phyloP scores from a whole-genome alignment of 495 filamentous ascomycete genomes.

The Extremus antarcticus region DNA sequence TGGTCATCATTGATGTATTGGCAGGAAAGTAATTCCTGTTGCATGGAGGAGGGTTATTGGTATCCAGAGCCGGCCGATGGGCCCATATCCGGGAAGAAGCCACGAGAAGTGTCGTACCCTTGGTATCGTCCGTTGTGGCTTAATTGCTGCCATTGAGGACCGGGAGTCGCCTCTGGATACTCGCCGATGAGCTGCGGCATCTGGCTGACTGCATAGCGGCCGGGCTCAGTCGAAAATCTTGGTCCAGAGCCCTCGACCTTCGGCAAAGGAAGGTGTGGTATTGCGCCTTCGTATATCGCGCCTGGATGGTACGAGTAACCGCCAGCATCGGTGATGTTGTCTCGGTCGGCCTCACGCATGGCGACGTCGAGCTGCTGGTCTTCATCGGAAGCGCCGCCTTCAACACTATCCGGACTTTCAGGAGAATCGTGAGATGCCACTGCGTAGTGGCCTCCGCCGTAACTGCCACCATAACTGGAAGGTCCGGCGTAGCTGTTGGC shows the following conservation, averaged over 20 bases:
- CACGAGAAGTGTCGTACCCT: constrained; percentile 27
- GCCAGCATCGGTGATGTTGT: constrained; percentile 19
- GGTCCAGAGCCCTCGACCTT: constrained; percentile 7
- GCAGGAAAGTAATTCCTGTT: too few relatives aligned
- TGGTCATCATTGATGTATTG: too few relatives aligned
- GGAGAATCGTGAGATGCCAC: constrained; percentile 26
- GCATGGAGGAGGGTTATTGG: too few relatives aligned
- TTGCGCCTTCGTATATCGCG: constrained; percentile 23
- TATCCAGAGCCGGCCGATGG: too few relatives aligned
- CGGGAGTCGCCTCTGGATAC: constrained; percentile 18
- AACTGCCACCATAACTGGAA: constrained; percentile 20
- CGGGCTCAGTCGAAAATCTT: constrained; percentile 10
- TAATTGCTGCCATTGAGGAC: constrained; percentile 20
- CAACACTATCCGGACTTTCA: constrained; percentile 28
- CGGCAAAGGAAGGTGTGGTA: constrained; percentile 1
- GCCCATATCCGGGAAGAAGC: constrained; percentile 7
- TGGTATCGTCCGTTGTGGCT: constrained; percentile 24
- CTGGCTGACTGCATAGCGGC: constrained; percentile 10
- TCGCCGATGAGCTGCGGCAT: constrained; percentile 23
- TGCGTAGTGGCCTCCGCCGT: constrained; percentile 10
- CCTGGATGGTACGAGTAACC: constrained; percentile 29
- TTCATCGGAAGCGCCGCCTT: constrained; percentile 19
- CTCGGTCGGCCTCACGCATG: constrained; percentile 25
- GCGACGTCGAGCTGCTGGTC: constrained; percentile 16
- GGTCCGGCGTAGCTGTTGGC: constrained; percentile 14